A percentile compares a stretch with the other conserved stretches of the same genome.
Conservation (phyloP, 495 filamentous ascomycete species). For the Clavariopsis aquatica region DNA sequence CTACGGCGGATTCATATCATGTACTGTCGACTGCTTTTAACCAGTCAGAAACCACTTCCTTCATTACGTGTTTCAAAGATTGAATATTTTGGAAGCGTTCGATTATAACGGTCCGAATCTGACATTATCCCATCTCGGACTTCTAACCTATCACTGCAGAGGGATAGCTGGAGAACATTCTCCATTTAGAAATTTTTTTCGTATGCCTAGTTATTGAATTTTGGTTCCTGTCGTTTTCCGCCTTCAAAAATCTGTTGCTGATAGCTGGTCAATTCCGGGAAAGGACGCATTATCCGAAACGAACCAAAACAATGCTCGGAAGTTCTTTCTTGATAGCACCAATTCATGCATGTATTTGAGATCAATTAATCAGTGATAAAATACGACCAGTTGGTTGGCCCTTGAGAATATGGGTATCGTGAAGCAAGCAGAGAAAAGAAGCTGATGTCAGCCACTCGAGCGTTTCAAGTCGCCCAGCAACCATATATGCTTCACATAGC, state of each 20-base stretch:
- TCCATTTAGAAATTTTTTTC: not conserved
- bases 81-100: not conserved
- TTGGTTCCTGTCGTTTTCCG: not conserved
- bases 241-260: not conserved
- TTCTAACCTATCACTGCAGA: not conserved
- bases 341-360: not conserved
- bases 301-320: constrained; percentile 1
- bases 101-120: not conserved
- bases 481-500: constrained; percentile 21
- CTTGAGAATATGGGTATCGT: not conserved
- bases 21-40: not conserved
- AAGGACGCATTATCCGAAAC: not conserved
- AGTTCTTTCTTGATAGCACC: not conserved
- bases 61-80: not conserved
- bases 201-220: not conserved
- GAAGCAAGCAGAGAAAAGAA: constrained; percentile 4
- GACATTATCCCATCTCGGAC: not conserved
- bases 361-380: not conserved
- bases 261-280: not conserved
- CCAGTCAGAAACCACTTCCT: not conserved
- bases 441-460: constrained; percentile 20
- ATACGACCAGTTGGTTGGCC: not conserved
- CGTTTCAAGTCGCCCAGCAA: constrained; percentile 10
- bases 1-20: not conserved
- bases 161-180: not conserved